Evolutionary conservation across 2,329 filamentous ascomycete species (phyloP).

Genomic region (Aspergillus aculeatus): DNA sequence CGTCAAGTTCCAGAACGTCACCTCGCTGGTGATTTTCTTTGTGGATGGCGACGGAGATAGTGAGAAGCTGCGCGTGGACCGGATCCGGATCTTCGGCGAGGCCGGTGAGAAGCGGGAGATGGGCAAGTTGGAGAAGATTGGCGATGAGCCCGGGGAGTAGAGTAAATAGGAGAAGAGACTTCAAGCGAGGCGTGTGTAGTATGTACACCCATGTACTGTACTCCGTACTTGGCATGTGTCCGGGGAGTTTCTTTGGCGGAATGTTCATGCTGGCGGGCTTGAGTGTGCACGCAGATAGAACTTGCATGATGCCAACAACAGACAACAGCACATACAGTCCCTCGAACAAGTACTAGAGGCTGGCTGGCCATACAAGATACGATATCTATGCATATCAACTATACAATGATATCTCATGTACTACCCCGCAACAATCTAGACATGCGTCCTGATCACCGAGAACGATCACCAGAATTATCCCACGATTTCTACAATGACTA

Average conservation of each 20-base stretch:
- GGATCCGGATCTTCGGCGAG: constrained; percentile 72
- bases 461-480: too few species aligned
- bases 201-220: neutral
- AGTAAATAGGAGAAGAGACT: constrained; percentile 1
- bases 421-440: too few species aligned
- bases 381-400: too few species aligned
- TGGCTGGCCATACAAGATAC: neutral
- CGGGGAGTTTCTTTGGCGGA: neutral
- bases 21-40: constrained; percentile 82
- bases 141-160: constrained; percentile 67
- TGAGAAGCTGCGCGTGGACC: constrained; percentile 75
- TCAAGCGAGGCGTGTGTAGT: neutral
- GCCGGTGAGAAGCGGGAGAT: constrained; percentile 86
- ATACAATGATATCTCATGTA: too few species aligned
- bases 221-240: neutral
- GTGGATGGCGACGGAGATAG: constrained; percentile 78
- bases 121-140: constrained; percentile 94
- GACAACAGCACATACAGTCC: neutral
- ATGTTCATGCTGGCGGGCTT: neutral
- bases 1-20: constrained; percentile 96
- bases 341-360: neutral
- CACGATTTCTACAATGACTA: neutral
- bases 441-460: too few species aligned
- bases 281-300: neutral
- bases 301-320: neutral